Conservation (phyloP, 2,329 filamentous ascomycete species). For the Bipolaris victoriae region DNA sequence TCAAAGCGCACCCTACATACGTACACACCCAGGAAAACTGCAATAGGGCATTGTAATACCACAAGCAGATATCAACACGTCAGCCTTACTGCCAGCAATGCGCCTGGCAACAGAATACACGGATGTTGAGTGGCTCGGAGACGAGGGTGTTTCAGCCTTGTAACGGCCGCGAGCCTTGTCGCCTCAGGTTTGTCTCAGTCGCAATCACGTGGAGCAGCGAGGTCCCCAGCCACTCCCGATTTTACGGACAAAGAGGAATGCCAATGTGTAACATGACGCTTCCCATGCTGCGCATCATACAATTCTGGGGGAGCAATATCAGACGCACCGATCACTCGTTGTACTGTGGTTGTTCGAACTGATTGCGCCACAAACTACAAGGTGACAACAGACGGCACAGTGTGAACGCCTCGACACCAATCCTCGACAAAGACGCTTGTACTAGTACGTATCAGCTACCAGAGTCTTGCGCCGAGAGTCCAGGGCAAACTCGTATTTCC, state of each 20-base stretch:
- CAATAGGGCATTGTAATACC: neutral
- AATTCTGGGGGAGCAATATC: constrained; percentile 4
- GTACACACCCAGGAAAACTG: neutral
- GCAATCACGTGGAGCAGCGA: constrained; percentile 4
- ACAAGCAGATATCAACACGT: neutral
- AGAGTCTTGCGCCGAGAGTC: neutral
- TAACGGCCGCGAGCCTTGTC: constrained; percentile 11
- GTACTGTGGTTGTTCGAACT: constrained; percentile 1
- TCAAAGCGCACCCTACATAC: neutral
- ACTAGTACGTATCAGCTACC: neutral
- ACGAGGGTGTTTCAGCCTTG: constrained; percentile 20
- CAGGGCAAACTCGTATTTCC: constrained; percentile 3
- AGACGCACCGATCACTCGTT: constrained; percentile 2
- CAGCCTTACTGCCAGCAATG: neutral
- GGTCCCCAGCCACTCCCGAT: constrained; percentile 1
- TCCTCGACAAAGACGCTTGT: neutral
- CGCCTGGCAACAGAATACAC: neutral
- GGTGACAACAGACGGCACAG: neutral
- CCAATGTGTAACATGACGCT: constrained; percentile 7
- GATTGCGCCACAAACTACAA: constrained; percentile 8
- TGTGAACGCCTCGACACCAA: neutral
- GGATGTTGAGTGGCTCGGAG: neutral
- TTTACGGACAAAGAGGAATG: neutral
- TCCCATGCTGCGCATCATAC: constrained; percentile 3
- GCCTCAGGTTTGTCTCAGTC: constrained; percentile 27